These are phyloP conservation scores for Cytidiella melzeri DNA, from an alignment of 768 basidiomycete species.

Conservation along the genomic window DNA sequence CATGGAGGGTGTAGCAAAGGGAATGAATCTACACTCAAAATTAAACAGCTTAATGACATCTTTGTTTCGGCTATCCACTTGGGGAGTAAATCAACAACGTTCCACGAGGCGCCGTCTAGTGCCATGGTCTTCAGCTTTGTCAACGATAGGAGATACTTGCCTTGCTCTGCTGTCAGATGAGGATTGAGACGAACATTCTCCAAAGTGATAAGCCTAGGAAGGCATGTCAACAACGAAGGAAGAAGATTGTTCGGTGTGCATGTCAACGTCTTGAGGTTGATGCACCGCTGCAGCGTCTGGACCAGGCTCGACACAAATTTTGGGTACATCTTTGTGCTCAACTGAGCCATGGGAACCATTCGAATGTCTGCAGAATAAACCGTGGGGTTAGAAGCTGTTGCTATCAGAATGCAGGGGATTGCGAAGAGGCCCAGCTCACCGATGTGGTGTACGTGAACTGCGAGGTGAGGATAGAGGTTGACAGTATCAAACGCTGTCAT, in stretches of 20 bases:
- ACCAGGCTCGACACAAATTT: conserved; percentile 49
- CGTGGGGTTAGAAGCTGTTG: conserved; percentile 6
- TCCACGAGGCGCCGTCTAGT: conserved; percentile 59
- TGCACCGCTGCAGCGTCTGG: conserved; percentile 40
- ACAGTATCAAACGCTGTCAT: conserved; percentile 60
- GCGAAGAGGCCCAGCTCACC: conserved; percentile 32
- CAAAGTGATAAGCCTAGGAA: conserved; percentile 41
- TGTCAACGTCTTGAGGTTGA: conserved; percentile 51
- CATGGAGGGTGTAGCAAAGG: not conserved
- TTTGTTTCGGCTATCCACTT: conserved; percentile 43
- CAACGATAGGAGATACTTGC: conserved; percentile 35
- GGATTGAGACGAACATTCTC: conserved; percentile 44
- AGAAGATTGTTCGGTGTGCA: conserved; percentile 41
- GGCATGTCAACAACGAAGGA: conserved; percentile 41
- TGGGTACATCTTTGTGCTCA: conserved; percentile 21
- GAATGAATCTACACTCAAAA: conserved; percentile 48
- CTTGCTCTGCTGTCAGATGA: conserved; percentile 46
- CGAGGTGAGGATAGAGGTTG: conserved; percentile 43
- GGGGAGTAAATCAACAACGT: conserved; percentile 52
- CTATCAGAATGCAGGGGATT: not conserved
- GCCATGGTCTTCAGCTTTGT: conserved; percentile 38
- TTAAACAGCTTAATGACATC: conserved; percentile 45
- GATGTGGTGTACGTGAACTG: conserved; percentile 52
- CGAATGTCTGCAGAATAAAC: conserved; percentile 41
- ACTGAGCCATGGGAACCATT: conserved; percentile 34